Conservation (phyloP, 2,329 filamentous ascomycete species). For the Aspergillus eucalypticola region DNA sequence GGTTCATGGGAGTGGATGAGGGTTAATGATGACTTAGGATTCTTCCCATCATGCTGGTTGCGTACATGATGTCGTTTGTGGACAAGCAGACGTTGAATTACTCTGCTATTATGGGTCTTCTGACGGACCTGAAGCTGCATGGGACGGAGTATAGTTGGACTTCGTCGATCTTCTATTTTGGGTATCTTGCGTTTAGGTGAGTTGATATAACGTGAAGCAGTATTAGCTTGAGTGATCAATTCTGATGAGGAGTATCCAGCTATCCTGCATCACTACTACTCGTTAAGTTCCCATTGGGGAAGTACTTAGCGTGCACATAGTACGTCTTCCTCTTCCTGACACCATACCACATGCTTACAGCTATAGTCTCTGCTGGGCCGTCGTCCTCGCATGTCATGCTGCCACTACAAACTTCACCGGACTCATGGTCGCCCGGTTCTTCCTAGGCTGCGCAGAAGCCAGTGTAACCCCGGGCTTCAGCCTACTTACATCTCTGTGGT, state of each 20-base stretch:
- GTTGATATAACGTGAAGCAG: neutral
- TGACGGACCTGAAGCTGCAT: conserved; percentile 19
- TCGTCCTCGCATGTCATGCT: conserved; percentile 34
- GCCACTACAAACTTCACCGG: conserved; percentile 41
- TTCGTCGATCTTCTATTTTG: conserved; percentile 29
- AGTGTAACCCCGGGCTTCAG: conserved; percentile 38
- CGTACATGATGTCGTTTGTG: conserved; percentile 35
- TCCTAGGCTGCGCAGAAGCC: conserved; percentile 47
- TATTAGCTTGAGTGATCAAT: neutral
- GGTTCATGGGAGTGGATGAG: too few species aligned
- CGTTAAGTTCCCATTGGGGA: conserved; percentile 40
- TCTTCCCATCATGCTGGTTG: conserved; percentile 30
- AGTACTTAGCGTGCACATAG: conserved; percentile 34
- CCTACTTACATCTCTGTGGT: conserved; percentile 37
- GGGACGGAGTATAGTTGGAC: conserved; percentile 27
- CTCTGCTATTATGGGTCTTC: conserved; percentile 33
- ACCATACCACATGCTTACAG: neutral
- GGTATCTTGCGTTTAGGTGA: conserved; percentile 35
- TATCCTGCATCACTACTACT: conserved; percentile 35
- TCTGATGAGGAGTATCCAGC: neutral
- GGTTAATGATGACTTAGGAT: conserved; percentile 12
- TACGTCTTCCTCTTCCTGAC: neutral
- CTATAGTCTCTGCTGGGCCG: conserved; percentile 31
- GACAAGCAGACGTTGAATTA: conserved; percentile 40
- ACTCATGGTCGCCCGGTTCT: conserved; percentile 44